Conservation (phyloP, 2,329 filamentous ascomycete species). For the Arthrobotrys entomopaga region DNA sequence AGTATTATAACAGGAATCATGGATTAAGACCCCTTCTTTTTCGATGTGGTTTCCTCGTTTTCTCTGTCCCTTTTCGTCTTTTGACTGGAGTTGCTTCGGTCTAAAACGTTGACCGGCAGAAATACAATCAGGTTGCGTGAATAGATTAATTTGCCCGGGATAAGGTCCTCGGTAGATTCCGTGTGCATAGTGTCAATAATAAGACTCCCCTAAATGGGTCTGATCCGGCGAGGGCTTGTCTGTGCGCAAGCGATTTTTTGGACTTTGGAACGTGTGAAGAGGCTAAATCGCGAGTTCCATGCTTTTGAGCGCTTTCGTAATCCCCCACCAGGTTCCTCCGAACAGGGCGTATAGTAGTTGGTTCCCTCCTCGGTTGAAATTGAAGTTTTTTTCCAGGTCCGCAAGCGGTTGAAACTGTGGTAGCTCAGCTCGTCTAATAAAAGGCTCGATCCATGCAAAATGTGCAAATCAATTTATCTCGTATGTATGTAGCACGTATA, state of each 20-base stretch:
- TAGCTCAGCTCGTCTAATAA: too few species aligned
- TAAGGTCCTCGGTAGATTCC: constrained; percentile 41
- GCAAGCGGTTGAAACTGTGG: too few species aligned
- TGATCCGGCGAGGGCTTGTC: constrained; percentile 38
- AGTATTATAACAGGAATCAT: too few species aligned
- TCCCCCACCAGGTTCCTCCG: constrained; percentile 47
- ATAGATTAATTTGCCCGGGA: not conserved
- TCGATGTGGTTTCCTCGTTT: not conserved
- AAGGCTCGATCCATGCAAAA: too few species aligned
- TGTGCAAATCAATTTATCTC: too few species aligned
- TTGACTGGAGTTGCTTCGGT: not conserved
- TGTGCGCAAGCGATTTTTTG: constrained; percentile 38
- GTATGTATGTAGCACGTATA: too few species aligned
- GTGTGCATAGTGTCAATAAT: constrained; percentile 22
- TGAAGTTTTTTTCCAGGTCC: not conserved
- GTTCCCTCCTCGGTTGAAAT: constrained; percentile 23
- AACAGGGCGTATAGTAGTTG: constrained; percentile 17
- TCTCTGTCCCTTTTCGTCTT: not conserved
- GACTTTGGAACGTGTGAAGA: constrained; percentile 29
- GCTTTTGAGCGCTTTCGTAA: constrained; percentile 29
- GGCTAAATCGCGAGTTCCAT: constrained; percentile 36
- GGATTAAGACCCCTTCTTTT: too few species aligned
- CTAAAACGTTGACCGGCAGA: not conserved
- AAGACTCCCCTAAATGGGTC: constrained; percentile 13
- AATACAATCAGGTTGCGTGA: too few species aligned